Conservation (phyloP, 2,329 filamentous ascomycete species). For the Aspergillus chevalieri region DNA sequence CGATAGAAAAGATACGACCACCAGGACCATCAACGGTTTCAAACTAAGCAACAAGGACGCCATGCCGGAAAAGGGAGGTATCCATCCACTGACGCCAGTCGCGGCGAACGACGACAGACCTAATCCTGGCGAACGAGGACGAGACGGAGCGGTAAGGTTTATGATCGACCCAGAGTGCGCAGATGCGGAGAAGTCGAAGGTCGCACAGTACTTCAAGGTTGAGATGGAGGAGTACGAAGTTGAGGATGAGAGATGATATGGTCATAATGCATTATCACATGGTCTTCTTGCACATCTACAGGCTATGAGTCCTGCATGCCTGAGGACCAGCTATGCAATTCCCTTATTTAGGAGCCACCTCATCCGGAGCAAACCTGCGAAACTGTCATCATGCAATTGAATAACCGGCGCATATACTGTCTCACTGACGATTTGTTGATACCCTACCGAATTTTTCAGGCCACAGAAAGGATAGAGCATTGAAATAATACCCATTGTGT, state of each 20-base stretch:
- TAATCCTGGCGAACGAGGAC: conserved; percentile 39
- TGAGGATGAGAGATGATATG: conserved; percentile 17
- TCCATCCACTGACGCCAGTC: conserved; percentile 41
- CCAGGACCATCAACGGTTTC: conserved; percentile 13
- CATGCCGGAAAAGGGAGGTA: conserved; percentile 22
- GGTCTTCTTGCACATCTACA: too few species aligned
- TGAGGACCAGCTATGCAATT: too few species aligned
- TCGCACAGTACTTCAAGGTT: conserved; percentile 63
- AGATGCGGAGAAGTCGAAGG: conserved; percentile 61
- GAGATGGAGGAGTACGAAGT: conserved; percentile 63
- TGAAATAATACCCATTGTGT: too few species aligned
- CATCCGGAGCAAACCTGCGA: too few species aligned
- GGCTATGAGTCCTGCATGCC: too few species aligned
- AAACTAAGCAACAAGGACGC: conserved; percentile 17
- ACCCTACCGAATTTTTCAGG: too few species aligned
- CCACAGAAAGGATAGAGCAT: too few species aligned
- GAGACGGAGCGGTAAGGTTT: conserved; percentile 76
- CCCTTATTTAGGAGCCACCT: too few species aligned
- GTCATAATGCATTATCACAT: too few species aligned
- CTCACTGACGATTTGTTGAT: too few species aligned
- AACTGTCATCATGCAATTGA: too few species aligned
- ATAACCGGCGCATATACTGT: too few species aligned
- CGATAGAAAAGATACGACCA: conserved; percentile 21
- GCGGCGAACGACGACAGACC: conserved; percentile 41
- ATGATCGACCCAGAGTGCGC: conserved; percentile 78